Percentiles rank a stretch among this genome's conserved stretches.
Evolutionary conservation across 179 eudicot species (phyloP).

Genomic region (Drosera spatulata): DNA sequence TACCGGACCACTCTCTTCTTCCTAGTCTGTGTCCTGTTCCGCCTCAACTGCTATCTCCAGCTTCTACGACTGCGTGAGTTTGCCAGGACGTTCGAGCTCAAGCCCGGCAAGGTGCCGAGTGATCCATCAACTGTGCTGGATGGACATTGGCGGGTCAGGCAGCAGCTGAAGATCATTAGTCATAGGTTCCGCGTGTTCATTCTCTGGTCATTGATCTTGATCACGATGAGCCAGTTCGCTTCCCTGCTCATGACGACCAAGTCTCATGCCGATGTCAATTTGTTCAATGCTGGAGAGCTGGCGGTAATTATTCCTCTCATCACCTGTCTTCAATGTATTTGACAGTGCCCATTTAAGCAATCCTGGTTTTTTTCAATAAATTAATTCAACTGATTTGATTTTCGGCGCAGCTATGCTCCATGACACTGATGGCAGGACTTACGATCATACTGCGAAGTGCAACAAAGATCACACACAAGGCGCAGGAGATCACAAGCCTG

Average conservation of each 20-base stretch:
- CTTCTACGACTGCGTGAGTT: conserved; percentile 86
- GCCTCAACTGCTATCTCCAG: conserved; percentile 86
- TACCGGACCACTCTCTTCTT: conserved; percentile 83
- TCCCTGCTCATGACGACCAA: conserved; percentile 64
- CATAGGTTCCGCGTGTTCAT: conserved; percentile 75
- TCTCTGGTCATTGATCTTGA: conserved; percentile 41
- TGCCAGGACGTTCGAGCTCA: conserved; percentile 51
- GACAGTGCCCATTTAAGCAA: too few relatives aligned
- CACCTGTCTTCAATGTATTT: too few relatives aligned
- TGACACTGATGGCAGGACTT: conserved; percentile 68
- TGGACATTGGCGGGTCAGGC: conserved; percentile 83
- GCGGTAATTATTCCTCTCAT: conserved; percentile 36
- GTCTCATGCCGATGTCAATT: conserved; percentile 32
- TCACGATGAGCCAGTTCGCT: conserved; percentile 63
- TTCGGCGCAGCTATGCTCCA: conserved; percentile 49
- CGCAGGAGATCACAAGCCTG: conserved; percentile 69
- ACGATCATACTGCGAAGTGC: conserved; percentile 72
- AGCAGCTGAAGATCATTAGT: conserved; percentile 77
- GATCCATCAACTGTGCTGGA: conserved; percentile 24
- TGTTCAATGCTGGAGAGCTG: conserved; percentile 74
- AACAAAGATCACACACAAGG: conserved; percentile 88
- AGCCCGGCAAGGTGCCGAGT: conserved; percentile 57
- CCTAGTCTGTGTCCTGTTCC: conserved; percentile 86
- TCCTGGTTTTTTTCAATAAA: too few relatives aligned
- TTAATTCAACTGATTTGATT: background rate